phyloP scores from a whole-genome alignment of 1,284 basidiomycete genomes.

The Tilletia horrida region DNA sequence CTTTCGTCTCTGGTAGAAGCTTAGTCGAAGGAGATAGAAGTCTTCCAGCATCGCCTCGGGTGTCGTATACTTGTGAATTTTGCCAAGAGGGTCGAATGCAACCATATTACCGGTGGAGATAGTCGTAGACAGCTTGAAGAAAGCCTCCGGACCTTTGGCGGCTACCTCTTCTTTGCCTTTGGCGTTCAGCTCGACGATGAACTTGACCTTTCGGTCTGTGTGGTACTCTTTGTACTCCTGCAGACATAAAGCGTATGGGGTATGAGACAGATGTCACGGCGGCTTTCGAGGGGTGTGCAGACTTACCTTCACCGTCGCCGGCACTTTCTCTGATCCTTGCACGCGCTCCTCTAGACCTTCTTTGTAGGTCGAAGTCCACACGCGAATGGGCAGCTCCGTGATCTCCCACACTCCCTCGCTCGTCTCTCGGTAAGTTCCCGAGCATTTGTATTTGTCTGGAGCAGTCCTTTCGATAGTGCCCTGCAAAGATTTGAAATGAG shows the following conservation, averaged over 20 bases:
- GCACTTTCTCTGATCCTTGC: constrained; percentile 64
- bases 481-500: not conserved
- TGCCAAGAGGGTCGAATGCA: constrained; percentile 91
- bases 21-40: constrained; percentile 83
- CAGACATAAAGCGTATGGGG: not conserved
- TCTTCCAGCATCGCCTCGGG: constrained; percentile 91
- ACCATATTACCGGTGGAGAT: constrained; percentile 96
- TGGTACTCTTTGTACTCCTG: constrained; percentile 58
- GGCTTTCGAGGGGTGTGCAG: not conserved
- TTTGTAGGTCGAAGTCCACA: constrained; percentile 93
- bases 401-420: constrained; percentile 88
- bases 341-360: constrained; percentile 74
- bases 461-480: constrained; percentile 77
- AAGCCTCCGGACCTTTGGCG: constrained; percentile 80
- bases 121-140: constrained; percentile 82
- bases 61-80: constrained; percentile 87
- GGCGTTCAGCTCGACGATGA: constrained; percentile 75
- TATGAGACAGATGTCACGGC: not conserved
- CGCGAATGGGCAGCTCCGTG: constrained; percentile 90
- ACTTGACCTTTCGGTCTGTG: constrained; percentile 87
- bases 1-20: constrained; percentile 85
- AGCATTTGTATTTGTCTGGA: constrained; percentile 83
- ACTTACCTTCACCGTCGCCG: constrained; percentile 58
- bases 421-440: constrained; percentile 72
- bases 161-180: constrained; percentile 82